Base-by-base conservation (phyloP, 2,329 filamentous ascomycete genomes). In the Trichoderma semiorbis region DNA sequence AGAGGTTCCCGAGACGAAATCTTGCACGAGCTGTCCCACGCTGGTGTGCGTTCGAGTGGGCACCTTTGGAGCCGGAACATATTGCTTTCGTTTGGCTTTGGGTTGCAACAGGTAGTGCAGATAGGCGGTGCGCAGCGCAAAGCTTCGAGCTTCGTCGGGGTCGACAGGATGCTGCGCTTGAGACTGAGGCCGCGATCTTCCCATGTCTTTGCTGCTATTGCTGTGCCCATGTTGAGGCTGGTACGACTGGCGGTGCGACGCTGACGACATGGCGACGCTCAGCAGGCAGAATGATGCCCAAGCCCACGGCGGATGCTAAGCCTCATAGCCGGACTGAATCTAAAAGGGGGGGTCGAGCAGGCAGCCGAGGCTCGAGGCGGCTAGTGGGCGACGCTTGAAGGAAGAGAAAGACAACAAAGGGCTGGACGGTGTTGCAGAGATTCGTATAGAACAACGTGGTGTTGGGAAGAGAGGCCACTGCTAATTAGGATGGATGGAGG, bases 41-140 rank as follows among this genome's bases (percentile, higher is more conserved):
- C 92, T 92, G 73, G 93, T 90, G 82, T 94, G 89, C 65, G 83
- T 84, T 74, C 86, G 84, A 8, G 87, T 84, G 73, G 89, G 87
- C 70, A 89, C 88, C 76, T 89, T 90, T 64, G 91, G 84, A 74
- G 88, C 79, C 83, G 90, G 83, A 55, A 96, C 90, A 87, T 94
- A 97, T 84, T 97, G 94, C 78, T 95, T 93, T 79, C 94, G 90
- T 83, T 95, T 96, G 78, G 93, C 89, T 78, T 94, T 93, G 74
- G 96, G 95, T 80, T 97, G 94, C 67, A 99, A 88, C 58, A 98
- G 90, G 82, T 99, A 97, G 81, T 95, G 88, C 72, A 99, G 92
- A 82, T 94, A 98, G 76, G 95, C 95, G 76, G 93, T 91, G 74
- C 96, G 92, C 69, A 99, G 89, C 77, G 95, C 94, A 83, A 94